A percentile compares a stretch with the other conserved stretches of the same genome.
Conservation (phyloP, 2,329 filamentous ascomycete species). For the Botryotinia calthae region DNA sequence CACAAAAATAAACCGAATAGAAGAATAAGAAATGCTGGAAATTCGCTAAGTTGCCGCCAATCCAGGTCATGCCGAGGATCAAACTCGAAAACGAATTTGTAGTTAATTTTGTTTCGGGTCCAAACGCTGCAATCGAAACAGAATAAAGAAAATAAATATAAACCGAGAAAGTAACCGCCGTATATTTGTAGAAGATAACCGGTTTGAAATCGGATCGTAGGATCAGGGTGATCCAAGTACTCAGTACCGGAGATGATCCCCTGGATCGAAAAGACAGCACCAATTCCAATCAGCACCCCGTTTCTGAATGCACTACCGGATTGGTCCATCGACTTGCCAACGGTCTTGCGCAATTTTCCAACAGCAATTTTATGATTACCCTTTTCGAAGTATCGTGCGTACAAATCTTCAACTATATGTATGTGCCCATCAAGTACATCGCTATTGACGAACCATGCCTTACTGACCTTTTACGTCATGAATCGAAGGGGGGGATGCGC, state of each 20-base stretch:
- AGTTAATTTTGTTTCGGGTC: constrained; percentile 85
- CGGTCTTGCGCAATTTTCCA: constrained; percentile 77
- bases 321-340: constrained; percentile 55
- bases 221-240: constrained; percentile 51
- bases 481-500: constrained; percentile 75
- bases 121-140: constrained; percentile 82
- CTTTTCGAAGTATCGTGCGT: constrained; percentile 89
- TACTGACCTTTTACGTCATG: constrained; percentile 88
- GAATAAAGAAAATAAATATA: constrained; percentile 80
- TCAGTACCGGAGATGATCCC: constrained; percentile 60
- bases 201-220: constrained; percentile 50
- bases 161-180: constrained; percentile 82
- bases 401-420: constrained; percentile 80
- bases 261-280: constrained; percentile 63
- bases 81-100: constrained; percentile 95
- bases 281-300: constrained; percentile 66
- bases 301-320: constrained; percentile 59
- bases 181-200: constrained; percentile 84
- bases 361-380: constrained; percentile 91
- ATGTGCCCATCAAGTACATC: constrained; percentile 80
- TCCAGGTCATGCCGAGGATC: constrained; percentile 82
- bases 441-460: constrained; percentile 87
- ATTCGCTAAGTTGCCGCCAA: constrained; percentile 83
- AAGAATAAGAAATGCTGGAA: constrained; percentile 81
- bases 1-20: constrained; percentile 78